Conservation (phyloP, 768 basidiomycete genomes). For the Kwoniella heveanensis region DNA sequence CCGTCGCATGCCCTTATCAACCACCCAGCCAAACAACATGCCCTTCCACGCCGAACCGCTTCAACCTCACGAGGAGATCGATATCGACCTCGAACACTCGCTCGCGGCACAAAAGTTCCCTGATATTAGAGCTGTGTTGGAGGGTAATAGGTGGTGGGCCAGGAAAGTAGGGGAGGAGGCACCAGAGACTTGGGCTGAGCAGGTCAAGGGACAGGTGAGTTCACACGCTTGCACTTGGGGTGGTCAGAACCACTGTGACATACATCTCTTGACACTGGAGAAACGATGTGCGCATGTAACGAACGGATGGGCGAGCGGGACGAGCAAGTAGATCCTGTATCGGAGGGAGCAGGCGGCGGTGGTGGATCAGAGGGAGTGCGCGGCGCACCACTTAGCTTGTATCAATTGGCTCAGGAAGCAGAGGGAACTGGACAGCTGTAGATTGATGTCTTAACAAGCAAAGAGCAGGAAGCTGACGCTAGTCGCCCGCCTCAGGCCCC, state of each 20-base stretch:
- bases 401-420: too few relatives aligned
- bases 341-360: too few relatives aligned
- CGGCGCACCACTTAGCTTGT: too few relatives aligned
- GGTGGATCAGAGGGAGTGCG: too few relatives aligned
- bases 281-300: too few relatives aligned
- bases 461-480: neutral
- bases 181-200: constrained; percentile 67
- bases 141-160: constrained; percentile 72
- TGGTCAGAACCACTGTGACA: too few relatives aligned
- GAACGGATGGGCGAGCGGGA: too few relatives aligned
- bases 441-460: too few relatives aligned
- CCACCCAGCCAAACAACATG: constrained; percentile 15
- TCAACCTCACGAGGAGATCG: constrained; percentile 18
- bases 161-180: constrained; percentile 62
- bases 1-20: constrained; percentile 6
- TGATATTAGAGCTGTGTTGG: constrained; percentile 57
- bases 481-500: constrained; percentile 33
- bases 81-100: constrained; percentile 23
- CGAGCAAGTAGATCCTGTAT: too few relatives aligned
- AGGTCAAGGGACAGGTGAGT: constrained; percentile 65
- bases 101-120: constrained; percentile 41
- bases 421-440: too few relatives aligned
- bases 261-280: too few relatives aligned
- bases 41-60: constrained; percentile 29
- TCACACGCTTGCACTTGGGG: constrained; percentile 60